These are phyloP conservation scores for Botryobasidium botryosum DNA, from an alignment of 768 basidiomycete genomes.

Conservation along the genomic window DNA sequence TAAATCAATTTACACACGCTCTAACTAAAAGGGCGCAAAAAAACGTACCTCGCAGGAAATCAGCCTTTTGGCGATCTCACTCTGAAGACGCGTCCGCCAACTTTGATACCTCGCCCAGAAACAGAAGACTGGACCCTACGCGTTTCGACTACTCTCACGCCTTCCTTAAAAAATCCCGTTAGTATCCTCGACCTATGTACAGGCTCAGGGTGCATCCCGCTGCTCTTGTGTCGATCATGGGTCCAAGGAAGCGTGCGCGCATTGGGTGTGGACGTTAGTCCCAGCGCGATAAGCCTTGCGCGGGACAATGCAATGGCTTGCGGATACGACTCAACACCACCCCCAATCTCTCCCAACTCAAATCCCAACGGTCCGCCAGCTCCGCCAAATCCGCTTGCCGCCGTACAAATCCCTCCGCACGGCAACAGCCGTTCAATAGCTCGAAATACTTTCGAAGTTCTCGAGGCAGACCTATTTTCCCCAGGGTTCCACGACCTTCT, in stretches of 20 bases:
- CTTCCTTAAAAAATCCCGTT: slow-evolving; percentile 17
- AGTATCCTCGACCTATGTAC: slow-evolving; percentile 78
- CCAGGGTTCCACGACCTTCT: slow-evolving; percentile 3
- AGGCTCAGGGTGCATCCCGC: slow-evolving; percentile 81
- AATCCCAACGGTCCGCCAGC: slow-evolving; percentile 15
- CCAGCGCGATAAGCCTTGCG: slow-evolving; percentile 36
- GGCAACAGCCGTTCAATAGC: slow-evolving; percentile 27
- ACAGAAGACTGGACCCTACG: slow-evolving; percentile 70
- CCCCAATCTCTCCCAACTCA: too few species aligned
- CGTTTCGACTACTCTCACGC: slow-evolving; percentile 32
- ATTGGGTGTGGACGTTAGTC: slow-evolving; percentile 50
- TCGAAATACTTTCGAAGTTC: slow-evolving; percentile 7
- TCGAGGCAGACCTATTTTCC: slow-evolving; percentile 14
- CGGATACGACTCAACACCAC: too few species aligned
- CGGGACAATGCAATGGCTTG: slow-evolving; percentile 34
- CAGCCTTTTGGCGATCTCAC: slow-evolving; percentile 78
- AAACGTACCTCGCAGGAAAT: slow-evolving; percentile 30
- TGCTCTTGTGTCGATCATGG: slow-evolving; percentile 57
- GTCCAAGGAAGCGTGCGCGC: slow-evolving; percentile 36
- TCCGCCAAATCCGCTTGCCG: neutral
- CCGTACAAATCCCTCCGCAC: neutral
- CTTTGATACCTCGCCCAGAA: slow-evolving; percentile 87
- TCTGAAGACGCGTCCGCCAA: slow-evolving; percentile 55
- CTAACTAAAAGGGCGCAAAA: neutral
- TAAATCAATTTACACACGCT: neutral